These are phyloP conservation scores for Saitozyma sp. DNA, from an alignment of 768 basidiomycete genomes.

Conservation along the genomic window DNA sequence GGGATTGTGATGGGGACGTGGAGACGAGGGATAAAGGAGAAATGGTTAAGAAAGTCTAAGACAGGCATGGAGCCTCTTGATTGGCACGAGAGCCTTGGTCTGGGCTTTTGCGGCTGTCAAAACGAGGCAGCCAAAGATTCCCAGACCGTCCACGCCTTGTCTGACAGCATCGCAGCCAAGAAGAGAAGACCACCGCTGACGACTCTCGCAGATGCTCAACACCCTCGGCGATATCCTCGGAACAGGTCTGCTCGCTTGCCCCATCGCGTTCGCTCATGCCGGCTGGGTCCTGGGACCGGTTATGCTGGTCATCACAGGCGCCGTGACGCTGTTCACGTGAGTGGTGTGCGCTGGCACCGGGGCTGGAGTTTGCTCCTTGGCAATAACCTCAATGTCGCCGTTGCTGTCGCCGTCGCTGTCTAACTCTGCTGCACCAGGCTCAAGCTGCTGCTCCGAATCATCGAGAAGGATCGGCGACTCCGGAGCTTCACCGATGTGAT, in stretches of 20 bases:
- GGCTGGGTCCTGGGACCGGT: conserved; percentile 44
- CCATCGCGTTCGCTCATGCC: conserved; percentile 44
- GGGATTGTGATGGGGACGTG: no score
- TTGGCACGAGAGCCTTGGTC: no score
- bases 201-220: conserved; percentile 32
- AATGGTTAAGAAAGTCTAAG: no score
- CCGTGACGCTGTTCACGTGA: conserved; percentile 38
- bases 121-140: no score
- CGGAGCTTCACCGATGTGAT: conserved; percentile 45
- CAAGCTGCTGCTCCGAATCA: conserved; percentile 42
- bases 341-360: conserved; percentile 2
- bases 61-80: no score
- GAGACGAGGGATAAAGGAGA: no score
- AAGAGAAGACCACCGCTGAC: not conserved
- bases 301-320: conserved; percentile 29
- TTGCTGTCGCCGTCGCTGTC: no score
- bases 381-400: no score
- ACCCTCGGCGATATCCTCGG: conserved; percentile 43
- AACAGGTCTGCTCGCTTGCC: conserved; percentile 41
- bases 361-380: not conserved
- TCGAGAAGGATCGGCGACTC: conserved; percentile 41
- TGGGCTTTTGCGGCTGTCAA: no score
- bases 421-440: conserved; percentile 21
- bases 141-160: no score
- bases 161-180: not conserved